Evolutionary conservation across 2,329 filamentous ascomycete genomes (phyloP), one percentile per base, ranked within the genome.

Genomic region (Ophiostoma sp.): DNA sequence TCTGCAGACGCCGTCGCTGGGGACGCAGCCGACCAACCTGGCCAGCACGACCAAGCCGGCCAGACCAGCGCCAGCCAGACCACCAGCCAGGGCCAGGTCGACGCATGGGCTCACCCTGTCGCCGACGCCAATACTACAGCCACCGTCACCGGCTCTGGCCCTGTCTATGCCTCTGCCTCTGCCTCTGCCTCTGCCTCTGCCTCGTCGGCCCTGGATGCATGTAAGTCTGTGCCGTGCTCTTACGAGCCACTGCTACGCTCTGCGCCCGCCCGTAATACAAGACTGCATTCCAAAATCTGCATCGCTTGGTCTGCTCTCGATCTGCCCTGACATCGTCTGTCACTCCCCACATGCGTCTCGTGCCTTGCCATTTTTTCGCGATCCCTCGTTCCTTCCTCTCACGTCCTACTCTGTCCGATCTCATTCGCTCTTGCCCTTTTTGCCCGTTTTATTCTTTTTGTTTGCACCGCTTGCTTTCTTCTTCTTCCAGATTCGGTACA

Each of bases 351-450:
- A 64, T 8, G 11, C 41, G 38, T 65, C 38, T 65, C 55, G 40
- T 62, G 49, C 58, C 49, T 66, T 66, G n/a, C 64, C 42, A 18
- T 36, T 36, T 60, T n/a, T 27, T 45, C 36, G 66, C 63, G 14
- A 45, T 45, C 14, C 2, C 42, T 45, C 14, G 9, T 45, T 8
- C 14, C 42, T 27, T 27, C 27, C 27, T 27, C 14, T 45, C 14
- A 58, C n/a, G 36, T 45, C 42, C 14, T 45, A 11, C 9, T 11
- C 42, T 45, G 6, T 45, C 14, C 27, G 27, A 45, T 12, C 9
- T 45, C 42, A 8, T 11, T 45, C 42, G 42, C 14, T 45, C 42
- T 45, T 45, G 9, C 42, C 42, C 14, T 27, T 27, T 55, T 62
- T 47, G 47, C 27, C 62, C 16, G 11, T 55, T 55, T 55, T 27